Evolutionary conservation across 148 eudicot species (phyloP), one percentile per base, ranked within the genome.

Genomic region (Drosera capensis): DNA sequence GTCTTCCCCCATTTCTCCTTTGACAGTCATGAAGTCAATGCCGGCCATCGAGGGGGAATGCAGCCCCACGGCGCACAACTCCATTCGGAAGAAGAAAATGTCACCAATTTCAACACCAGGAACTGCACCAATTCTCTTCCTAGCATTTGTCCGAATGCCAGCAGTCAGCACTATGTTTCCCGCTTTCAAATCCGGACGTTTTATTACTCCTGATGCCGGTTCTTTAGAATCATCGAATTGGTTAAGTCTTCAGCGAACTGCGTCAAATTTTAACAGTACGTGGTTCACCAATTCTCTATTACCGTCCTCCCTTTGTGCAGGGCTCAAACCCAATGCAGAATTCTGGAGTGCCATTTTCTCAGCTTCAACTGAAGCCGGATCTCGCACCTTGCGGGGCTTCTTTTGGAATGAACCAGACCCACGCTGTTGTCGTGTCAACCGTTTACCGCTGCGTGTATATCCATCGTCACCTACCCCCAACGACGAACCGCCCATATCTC

Each of bases 221-320:
- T 77, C 94, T 51, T 62, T 80, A 2, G 75, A 31, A 25, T 80
- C 93, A 50, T 84, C 95, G 24, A 69, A 54, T 57, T 78, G 97
- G 37, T 64, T 58, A 14, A 90, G 24, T 64, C 68, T 73, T 46
- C 93, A 68, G 20, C 97, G 67, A 14, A 84, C 66, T 40, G 72
- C 63, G 48, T 75, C 77, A 68, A 56, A 84, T 45, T 71, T 66
- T 75, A 73, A 46, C 38, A 75, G 56, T 6, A 78, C 35, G 16
- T 63, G 64, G 43, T 48, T 64, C 45, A 62, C 84, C 1, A 52
- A 20, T 14, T 84, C 93, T 58, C 45, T 69, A 34, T 69, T 72
- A 51, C 93, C 82, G 26, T 78, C 75, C 23, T 73, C 60, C 61
- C 60, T 56, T 42, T 67, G 65, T 22, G 74, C 74, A 28, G 74